Evolutionary conservation across 441 rosid species (phyloP), one percentile per base, ranked within the genome.

Genomic region (Pelargonium fulgidum): DNA sequence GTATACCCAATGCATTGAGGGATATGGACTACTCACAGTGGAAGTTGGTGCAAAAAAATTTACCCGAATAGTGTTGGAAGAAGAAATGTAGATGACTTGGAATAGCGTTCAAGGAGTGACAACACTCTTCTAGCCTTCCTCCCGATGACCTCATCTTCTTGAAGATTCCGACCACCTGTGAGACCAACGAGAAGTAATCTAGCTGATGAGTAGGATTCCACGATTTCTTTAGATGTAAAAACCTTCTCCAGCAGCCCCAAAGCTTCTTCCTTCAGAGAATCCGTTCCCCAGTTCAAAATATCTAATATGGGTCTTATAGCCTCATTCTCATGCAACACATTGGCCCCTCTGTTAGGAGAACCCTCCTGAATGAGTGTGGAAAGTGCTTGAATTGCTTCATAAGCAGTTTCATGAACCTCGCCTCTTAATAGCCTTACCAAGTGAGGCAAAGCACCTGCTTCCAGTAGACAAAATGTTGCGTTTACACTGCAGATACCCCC

Each of bases 371-470:
- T 77, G 70, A 87, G 67, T 0, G 88, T 87, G 29, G 83, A 80
- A 42, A 87, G 85, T 14, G 92, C 77, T 73, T 75, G 85, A 70
- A 87, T 81, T 42, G 86, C 86, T 79, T 85, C 88, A 26, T 73
- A 74, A 68, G 87, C 92, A 24, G 83, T 80, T 17, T 72, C 85
- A 42, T 79, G 75, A 72, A 75, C 72, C 75, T 70, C 41, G 26
- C 64, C 79, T 2, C 74, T 41, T 70, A 87, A 70, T 66, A 87
- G 82, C 14, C 73, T 69, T 6, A 87, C 85, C 80, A 87, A 64
- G 67, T 20, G 59, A 45, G 83, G 82, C 76, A 87, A 65, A 1
- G 89, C 85, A 47, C 76, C 70, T 48, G 86, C 88, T 73, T 82
- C 71, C 70, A 85, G 11, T 4, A 87, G 75, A 76, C 88, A 87